Evolutionary conservation across 75 land plant genomes (phyloP).

Genomic region (Pinus taeda): DNA sequence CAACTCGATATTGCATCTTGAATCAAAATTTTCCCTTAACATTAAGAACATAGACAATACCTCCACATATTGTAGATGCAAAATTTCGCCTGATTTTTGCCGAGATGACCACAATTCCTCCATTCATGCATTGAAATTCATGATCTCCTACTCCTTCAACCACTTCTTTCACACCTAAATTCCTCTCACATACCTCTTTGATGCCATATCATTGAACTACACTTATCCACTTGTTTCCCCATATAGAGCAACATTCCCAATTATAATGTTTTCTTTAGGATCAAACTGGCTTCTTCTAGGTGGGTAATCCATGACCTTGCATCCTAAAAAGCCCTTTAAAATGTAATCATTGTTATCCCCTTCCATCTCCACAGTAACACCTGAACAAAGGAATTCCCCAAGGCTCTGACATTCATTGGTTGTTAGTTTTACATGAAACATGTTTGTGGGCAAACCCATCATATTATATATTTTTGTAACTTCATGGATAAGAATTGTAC

Average conservation of each 20-base stretch:
- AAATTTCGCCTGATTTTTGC: slow-evolving; percentile 98
- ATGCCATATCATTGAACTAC: no score
- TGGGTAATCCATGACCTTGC: slow-evolving; percentile 92
- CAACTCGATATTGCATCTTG: slow-evolving; percentile 74
- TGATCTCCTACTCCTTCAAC: slow-evolving; percentile 99
- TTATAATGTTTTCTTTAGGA: slow-evolving; percentile 94
- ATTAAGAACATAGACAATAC: slow-evolving; percentile 91
- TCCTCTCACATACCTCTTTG: slow-evolving; percentile 14
- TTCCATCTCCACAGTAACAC: slow-evolving; percentile 92
- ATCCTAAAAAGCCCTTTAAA: slow-evolving; percentile 54
- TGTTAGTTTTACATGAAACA: slow-evolving; percentile 76
- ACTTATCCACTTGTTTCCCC: slow-evolving; percentile 36
- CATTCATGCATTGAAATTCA: slow-evolving; percentile 99
- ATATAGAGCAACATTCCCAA: slow-evolving; percentile 98
- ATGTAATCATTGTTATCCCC: slow-evolving; percentile 86
- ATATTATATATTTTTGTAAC: slow-evolving; percentile 83
- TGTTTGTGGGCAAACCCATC: slow-evolving; percentile 75
- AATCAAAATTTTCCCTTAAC: slow-evolving; percentile 63
- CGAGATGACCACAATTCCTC: slow-evolving; percentile 89
- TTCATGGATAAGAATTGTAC: slow-evolving; percentile 99
- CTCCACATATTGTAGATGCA: slow-evolving; percentile 99
- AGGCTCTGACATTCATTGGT: slow-evolving; percentile 98
- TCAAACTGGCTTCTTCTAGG: slow-evolving; percentile 78
- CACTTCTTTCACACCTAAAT: slow-evolving; percentile 94
- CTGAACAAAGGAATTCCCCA: slow-evolving; percentile 94